phyloP scores from a whole-genome alignment of 2,329 filamentous ascomycete species.

The Phaeosphaeria sp. region DNA sequence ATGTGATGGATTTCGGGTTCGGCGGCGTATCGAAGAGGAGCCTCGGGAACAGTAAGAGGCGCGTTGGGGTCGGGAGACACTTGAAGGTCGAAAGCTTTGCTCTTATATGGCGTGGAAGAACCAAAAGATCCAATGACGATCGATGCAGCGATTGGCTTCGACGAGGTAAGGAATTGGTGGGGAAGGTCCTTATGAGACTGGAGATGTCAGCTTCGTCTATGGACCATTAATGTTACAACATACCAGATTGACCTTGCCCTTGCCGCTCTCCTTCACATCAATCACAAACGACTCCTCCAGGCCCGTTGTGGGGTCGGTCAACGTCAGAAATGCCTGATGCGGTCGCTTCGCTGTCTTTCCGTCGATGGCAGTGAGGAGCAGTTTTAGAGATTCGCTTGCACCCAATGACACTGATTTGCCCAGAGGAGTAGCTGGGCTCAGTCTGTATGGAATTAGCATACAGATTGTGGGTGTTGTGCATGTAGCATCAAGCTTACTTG shows the following conservation, averaged over 20 bases:
- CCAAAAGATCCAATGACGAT: slow-evolving; percentile 89
- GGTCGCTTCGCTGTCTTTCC: slow-evolving; percentile 79
- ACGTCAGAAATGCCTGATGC: slow-evolving; percentile 90
- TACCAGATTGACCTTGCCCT: slow-evolving; percentile 85
- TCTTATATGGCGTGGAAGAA: slow-evolving; percentile 69
- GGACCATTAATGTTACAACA: slow-evolving; percentile 36
- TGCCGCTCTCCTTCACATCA: slow-evolving; percentile 84
- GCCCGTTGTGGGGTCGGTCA: slow-evolving; percentile 75
- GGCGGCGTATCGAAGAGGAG: slow-evolving; percentile 82
- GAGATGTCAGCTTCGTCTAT: slow-evolving; percentile 31
- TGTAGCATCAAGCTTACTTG: slow-evolving; percentile 61
- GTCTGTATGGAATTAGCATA: slow-evolving; percentile 35
- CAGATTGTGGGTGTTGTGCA: slow-evolving; percentile 7
- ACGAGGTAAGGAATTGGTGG: slow-evolving; percentile 74
- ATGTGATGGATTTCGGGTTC: slow-evolving; percentile 87
- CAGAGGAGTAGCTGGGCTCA: slow-evolving; percentile 62
- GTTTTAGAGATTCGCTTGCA: slow-evolving; percentile 75
- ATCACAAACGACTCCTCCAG: slow-evolving; percentile 89
- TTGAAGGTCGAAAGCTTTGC: slow-evolving; percentile 74
- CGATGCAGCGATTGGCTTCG: slow-evolving; percentile 75
- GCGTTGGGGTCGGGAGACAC: slow-evolving; percentile 68
- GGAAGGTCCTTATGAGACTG: slow-evolving; percentile 91
- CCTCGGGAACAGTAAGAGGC: slow-evolving; percentile 66
- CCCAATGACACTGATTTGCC: slow-evolving; percentile 70
- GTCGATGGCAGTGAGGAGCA: slow-evolving; percentile 82